These are phyloP conservation scores for Calocybe cyanea DNA, from an alignment of 768 basidiomycete genomes.

Conservation along the genomic window DNA sequence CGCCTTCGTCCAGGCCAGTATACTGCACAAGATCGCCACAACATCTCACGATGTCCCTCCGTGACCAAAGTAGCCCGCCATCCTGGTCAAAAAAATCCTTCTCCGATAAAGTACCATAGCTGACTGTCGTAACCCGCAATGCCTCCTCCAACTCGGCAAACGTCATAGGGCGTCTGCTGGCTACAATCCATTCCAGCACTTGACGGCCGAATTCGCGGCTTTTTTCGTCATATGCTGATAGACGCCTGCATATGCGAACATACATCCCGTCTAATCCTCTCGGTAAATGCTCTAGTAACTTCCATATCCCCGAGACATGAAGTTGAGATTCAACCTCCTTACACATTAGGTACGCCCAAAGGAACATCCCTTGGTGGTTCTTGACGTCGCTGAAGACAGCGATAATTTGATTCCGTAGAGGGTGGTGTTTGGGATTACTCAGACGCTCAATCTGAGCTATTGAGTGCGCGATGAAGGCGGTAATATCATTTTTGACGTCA, in stretches of 20 bases:
- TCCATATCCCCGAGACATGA: not conserved
- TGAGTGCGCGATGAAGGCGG: no score
- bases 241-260: not conserved
- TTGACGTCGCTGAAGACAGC: not conserved
- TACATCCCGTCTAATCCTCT: not conserved
- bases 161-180: not conserved
- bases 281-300: not conserved
- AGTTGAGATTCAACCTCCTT: not conserved
- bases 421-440: no score
- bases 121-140: not conserved
- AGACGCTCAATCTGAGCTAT: no score
- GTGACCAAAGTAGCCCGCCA: not conserved
- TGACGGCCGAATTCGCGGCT: not conserved
- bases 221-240: not conserved
- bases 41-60: not conserved
- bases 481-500: no score
- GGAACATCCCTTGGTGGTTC: conserved; percentile 3
- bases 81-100: not conserved
- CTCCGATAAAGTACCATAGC: not conserved
- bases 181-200: not conserved
- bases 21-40: not conserved
- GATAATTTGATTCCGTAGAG: not conserved
- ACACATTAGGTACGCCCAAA: conserved; percentile 3
- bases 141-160: not conserved
- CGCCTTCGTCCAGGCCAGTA: not conserved